Evolutionary conservation across 331 rosid genomes (phyloP), one percentile per base, ranked within the genome.

Genomic region (Stylosanthes scabra): DNA sequence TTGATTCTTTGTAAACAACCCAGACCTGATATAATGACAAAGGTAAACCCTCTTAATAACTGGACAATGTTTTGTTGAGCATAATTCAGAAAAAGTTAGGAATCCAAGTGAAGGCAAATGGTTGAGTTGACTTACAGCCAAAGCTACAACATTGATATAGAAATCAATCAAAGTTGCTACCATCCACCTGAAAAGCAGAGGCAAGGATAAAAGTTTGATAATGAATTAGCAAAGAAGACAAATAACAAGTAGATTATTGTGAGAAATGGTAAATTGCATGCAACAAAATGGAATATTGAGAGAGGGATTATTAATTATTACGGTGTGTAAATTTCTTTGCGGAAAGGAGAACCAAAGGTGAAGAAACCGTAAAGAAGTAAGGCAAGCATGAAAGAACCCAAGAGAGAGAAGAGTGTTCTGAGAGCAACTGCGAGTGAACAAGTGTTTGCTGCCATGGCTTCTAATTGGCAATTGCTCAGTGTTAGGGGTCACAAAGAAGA

Each of bases 1-100:
- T 88, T 58, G 93, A 72, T 64, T 93, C 98, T 85, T 91, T 93
- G 84, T 93, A 89, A 41, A 56, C 56, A 78, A 93, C 59, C 98
- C 98, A 93, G 34, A 82, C 72, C 98, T 93, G 83, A 63, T 28
- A 77, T 63, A 73, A 74, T 31, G 40, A 79, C 44, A 64, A 59
- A 56, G 8, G 70, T 57, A 71, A 77, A 85, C 11, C 54, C 11
- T 45, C 37, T 64, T 54, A 64, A 37, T 6, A 58, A 52, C 50
- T 64, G 51, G 11, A 51, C 54, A 58, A 51, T 3, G 3, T 42
- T 75, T 37, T 31, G 8, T 58, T 56, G 40, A 64, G 45, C 71
- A 63, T 44, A 25, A 45, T 11, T 52, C 11, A 16, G n/a, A n/a
- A 52, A 52, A 59, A 10, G 56, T 9, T 2, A 41, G 7, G 45